Base-by-base conservation (phyloP, 192 early-diverging fungal species). In the Mycoemilia scoparia region DNA sequence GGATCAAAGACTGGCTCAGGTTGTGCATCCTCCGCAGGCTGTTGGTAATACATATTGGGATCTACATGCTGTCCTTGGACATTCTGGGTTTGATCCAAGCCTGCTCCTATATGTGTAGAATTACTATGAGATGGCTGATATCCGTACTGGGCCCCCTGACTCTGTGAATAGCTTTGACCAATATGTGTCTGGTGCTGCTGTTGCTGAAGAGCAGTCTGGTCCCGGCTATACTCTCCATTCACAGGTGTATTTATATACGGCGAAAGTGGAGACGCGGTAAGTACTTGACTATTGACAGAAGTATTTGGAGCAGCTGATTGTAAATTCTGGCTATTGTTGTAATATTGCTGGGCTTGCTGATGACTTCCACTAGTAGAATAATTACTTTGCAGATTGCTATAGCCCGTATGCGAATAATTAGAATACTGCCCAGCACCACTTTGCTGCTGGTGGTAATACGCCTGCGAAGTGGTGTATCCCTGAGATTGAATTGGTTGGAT, bases 201-300 rank as follows among this genome's bases (percentile, higher is more conserved):
- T n/a, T n/a, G n/a, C n/a, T n/a, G n/a, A n/a, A n/a, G n/a, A n/a
- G n/a, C n/a, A n/a, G n/a, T n/a, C 16, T 48, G 38, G 12, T 17
- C 29, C 5, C 59, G 44, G 2, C 48, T 32, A 33, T 62, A 46
- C 9, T 55, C 48, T 5, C 54, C 53, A 12, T 51, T n/a, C n/a
- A n/a, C n/a, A 62, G 5, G 53, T 45, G 19, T 53, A 55, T 37
- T 53, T 44, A 36, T 56, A 55, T 12, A 49, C 41, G 28, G 46
- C 53, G 12, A 28, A 7, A 13, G 13, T 15, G 3, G 29, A 15
- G 5, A 17, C 28, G 12, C 25, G 24, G 5, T 24, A 12, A 9
- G 34, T 41, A 6, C 38, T 24, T 12, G 7, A 28, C 11, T 39
- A 11, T 7, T 27, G 39, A 32, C 19, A 27, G 12, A 29, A 33